Evolutionary conservation across 129 eudicot genomes (phyloP).

Genomic region (Pulicaria dysenterica): DNA sequence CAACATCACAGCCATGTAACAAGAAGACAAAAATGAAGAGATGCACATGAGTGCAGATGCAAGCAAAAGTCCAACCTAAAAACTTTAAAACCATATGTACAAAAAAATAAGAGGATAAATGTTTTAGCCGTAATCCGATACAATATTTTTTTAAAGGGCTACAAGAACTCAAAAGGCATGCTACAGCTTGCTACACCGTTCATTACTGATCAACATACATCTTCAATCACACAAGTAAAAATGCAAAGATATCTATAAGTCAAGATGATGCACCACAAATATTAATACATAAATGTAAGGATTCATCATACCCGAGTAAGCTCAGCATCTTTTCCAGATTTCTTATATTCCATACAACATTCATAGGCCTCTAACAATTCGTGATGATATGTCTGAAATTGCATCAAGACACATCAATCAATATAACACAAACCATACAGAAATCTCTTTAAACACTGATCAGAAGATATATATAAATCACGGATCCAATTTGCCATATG

Average conservation of each 20-base stretch:
- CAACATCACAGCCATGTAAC: not conserved
- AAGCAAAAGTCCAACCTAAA: not conserved
- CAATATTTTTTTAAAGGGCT: too few relatives aligned
- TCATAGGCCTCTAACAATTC: conserved; percentile 93
- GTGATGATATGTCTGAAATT: conserved; percentile 76
- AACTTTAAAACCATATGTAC: too few relatives aligned
- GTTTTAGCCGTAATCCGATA: not conserved
- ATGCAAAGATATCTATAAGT: conserved; percentile 3
- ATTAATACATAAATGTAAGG: not conserved
- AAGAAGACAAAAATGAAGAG: not conserved
- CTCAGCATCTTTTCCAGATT: conserved; percentile 97
- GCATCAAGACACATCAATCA: conserved; percentile 26
- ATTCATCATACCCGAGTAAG: conserved; percentile 74
- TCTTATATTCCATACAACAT: conserved; percentile 87
- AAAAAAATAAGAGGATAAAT: not conserved
- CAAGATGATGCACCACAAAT: not conserved
- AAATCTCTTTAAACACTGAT: not conserved
- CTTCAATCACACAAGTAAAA: conserved; percentile 8
- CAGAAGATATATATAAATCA: conserved; percentile 3
- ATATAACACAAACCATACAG: conserved; percentile 12
- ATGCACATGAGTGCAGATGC: not conserved
- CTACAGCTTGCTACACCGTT: not conserved
- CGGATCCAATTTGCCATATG: not conserved
- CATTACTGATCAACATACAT: not conserved
- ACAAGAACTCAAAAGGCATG: not conserved